Base-by-base conservation (phyloP, 208 protist genomes). In the Spongospora subterranea region DNA sequence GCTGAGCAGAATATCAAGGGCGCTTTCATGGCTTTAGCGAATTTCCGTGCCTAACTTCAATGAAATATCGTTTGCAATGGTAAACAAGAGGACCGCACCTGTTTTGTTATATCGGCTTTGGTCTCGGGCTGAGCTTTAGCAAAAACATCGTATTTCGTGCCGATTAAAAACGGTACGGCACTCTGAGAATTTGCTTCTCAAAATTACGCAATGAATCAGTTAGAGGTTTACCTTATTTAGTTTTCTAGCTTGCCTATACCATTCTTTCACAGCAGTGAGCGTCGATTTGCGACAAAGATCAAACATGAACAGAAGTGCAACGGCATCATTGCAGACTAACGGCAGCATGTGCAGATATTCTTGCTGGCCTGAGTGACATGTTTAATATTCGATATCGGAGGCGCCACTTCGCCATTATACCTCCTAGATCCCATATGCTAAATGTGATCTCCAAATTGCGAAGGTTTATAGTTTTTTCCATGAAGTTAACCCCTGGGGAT, bases 371-470 rank as follows among this genome's bases (percentile, higher is more conserved):
- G 45, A 92, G 64, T n/a, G 90, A 6, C 13, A 50, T 24, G 13
- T 24, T 60, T 24, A 60, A 24, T 29, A 29, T 60, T 29, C 24
- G 13, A 29, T 32, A 88, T 24, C 24, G 38, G 13, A 32, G 39
- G 6, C 6, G 20, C 6, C 24, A 32, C 41, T 24, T 32, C 6
- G 20, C 76, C 24, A 24, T 45, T 89, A 39, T 90, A 94, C 95
- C 96, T 90, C 96, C 97, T 1, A 98, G 93, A 95, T 98, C 96
- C 96, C 96, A 98, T 88, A 98, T 96, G 35, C 71, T 93, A 64
- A 98, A 97, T 65, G 93, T 97, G 39, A 98, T 94, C 35, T 97
- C 96, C 0, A 92, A 94, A 38, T 93, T 94, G 82, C 94, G 93
- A 32, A 98, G 88, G 32, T 54, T 90, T 20, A 97, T 93, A 0